phyloP scores from a whole-genome alignment of 192 early-diverging fungal genomes.

The Entomortierella lignicola region DNA sequence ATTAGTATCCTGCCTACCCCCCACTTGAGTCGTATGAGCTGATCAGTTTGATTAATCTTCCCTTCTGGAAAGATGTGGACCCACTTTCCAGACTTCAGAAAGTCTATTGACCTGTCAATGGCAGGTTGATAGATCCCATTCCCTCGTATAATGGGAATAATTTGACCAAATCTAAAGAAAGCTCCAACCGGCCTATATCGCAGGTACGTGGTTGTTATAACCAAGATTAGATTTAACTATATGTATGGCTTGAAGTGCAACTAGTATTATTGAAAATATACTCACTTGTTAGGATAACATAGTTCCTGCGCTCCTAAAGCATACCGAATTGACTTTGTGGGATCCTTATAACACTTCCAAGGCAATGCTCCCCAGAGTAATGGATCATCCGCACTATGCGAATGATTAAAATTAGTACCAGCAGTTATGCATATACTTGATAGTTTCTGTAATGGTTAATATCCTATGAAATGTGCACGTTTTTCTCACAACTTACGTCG shows the following conservation, averaged over 20 bases:
- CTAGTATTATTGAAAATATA: slow-evolving; percentile 3
- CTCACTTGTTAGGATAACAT: slow-evolving; percentile 80
- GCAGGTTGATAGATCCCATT: slow-evolving; percentile 87
- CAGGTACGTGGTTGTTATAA: background rate
- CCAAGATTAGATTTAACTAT: too few species aligned
- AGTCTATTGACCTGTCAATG: slow-evolving; percentile 79
- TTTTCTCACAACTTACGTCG: slow-evolving; percentile 57
- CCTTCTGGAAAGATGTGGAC: slow-evolving; percentile 93
- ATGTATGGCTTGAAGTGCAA: too few species aligned
- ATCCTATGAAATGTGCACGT: slow-evolving; percentile 1
- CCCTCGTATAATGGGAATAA: slow-evolving; percentile 86
- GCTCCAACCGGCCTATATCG: slow-evolving; percentile 55
- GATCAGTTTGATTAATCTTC: slow-evolving; percentile 70
- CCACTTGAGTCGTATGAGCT: slow-evolving; percentile 82
- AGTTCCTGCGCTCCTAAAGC: slow-evolving; percentile 90
- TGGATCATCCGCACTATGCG: slow-evolving; percentile 74
- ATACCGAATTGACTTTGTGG: slow-evolving; percentile 74
- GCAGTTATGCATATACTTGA: too few species aligned
- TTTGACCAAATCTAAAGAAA: slow-evolving; percentile 85
- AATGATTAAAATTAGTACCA: background rate
- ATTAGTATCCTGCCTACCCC: slow-evolving; percentile 87
- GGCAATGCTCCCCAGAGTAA: slow-evolving; percentile 81
- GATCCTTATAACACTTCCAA: slow-evolving; percentile 59
- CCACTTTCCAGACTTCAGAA: slow-evolving; percentile 78
- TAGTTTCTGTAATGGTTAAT: too few species aligned